phyloP scores from a whole-genome alignment of 140 eudicot species.

The Senecio squalidus region DNA sequence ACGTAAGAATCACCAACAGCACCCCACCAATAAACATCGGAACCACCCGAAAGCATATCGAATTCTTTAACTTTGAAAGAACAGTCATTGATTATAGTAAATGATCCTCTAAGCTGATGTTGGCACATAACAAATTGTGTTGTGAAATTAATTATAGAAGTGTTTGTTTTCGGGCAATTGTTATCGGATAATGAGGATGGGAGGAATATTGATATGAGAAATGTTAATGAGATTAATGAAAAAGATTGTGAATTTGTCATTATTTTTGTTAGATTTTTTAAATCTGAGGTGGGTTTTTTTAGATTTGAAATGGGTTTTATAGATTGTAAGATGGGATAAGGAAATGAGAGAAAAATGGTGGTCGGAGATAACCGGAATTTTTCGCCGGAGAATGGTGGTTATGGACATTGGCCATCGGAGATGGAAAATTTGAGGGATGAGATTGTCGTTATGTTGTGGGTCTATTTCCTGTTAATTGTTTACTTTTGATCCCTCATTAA shows the following conservation, averaged over 20 bases:
- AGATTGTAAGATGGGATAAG: background rate
- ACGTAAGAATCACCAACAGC: conserved; percentile 47
- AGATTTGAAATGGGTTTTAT: background rate
- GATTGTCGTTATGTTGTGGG: background rate
- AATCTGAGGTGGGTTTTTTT: conserved; percentile 8
- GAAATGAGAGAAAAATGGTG: background rate
- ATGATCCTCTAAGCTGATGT: conserved; percentile 76
- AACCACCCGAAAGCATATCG: conserved; percentile 75
- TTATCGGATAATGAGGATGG: conserved; percentile 28
- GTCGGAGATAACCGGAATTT: background rate
- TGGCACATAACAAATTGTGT: conserved; percentile 64
- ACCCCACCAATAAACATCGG: conserved; percentile 96
- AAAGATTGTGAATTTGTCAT: conserved; percentile 23
- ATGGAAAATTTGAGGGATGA: conserved; percentile 1
- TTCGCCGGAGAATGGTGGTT: conserved; percentile 7
- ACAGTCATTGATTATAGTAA: conserved; percentile 58
- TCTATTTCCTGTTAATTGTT: conserved; percentile 9
- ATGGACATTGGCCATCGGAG: conserved; percentile 8
- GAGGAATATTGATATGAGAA: conserved; percentile 19
- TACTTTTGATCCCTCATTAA: conserved; percentile 8
- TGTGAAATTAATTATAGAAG: conserved; percentile 43
- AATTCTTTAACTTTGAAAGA: conserved; percentile 68
- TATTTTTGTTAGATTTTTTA: background rate
- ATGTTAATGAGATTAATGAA: conserved; percentile 26
- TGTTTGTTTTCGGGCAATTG: conserved; percentile 42